phyloP scores from a whole-genome alignment of 2,329 filamentous ascomycete genomes.

The Penicillium vulpinum region DNA sequence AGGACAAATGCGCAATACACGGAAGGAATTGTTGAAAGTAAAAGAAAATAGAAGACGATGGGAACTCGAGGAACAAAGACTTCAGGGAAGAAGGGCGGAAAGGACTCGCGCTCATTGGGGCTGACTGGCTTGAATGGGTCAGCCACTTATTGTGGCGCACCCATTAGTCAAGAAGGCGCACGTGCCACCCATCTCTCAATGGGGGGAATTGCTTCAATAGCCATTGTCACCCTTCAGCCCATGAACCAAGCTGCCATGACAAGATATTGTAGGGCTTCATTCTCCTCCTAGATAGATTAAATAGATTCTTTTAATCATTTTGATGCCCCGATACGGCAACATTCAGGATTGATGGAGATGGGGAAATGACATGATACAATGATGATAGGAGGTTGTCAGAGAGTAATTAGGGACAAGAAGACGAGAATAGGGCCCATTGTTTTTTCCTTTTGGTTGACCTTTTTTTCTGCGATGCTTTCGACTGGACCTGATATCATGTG shows the following conservation, averaged over 20 bases:
- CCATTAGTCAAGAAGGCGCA: conserved; percentile 19
- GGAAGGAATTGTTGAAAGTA: not conserved
- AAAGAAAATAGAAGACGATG: conserved; percentile 7
- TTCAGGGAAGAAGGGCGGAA: conserved; percentile 24
- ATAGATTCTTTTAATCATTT: conserved; percentile 3
- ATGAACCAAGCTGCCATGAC: conserved; percentile 9
- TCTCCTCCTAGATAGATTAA: not conserved
- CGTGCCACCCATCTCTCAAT: conserved; percentile 19
- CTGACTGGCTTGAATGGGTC: conserved; percentile 10
- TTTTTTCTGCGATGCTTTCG: conserved; percentile 27
- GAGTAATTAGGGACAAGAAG: conserved; percentile 23
- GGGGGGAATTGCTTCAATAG: conserved; percentile 12
- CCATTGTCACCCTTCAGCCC: conserved; percentile 9
- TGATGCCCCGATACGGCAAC: not conserved
- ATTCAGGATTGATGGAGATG: not conserved
- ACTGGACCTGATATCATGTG: conserved; percentile 32
- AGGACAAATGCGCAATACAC: not conserved
- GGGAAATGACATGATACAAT: conserved; percentile 8
- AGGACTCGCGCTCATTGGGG: conserved; percentile 23
- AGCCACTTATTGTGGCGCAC: conserved; percentile 22
- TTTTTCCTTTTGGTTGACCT: conserved; percentile 23
- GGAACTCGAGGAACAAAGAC: conserved; percentile 9
- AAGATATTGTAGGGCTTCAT: conserved; percentile 1
- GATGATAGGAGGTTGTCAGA: conserved; percentile 27
- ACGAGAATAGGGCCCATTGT: conserved; percentile 16